A percentile compares a stretch with the other conserved stretches of the same genome.
Conservation (phyloP, 768 basidiomycete genomes). For the Mrakia gelida region DNA sequence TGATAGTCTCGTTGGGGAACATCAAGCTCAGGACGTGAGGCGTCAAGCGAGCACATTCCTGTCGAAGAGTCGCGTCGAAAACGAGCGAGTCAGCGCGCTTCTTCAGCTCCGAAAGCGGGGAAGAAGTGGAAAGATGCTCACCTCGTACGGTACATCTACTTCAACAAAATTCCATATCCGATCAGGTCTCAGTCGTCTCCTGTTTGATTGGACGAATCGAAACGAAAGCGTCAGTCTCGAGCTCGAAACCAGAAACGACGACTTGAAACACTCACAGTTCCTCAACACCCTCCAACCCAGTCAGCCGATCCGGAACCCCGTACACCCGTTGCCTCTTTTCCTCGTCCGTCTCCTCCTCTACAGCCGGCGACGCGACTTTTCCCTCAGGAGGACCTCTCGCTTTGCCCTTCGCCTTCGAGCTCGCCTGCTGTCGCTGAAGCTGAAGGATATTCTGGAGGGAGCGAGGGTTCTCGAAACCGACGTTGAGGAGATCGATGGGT, state of each 20-base stretch:
- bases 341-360: constrained; percentile 12
- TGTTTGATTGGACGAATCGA: not conserved
- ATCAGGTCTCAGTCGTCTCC: constrained; percentile 18
- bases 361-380: not conserved
- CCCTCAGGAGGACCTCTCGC: not conserved
- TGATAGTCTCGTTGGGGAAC: constrained; percentile 43
- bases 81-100: not conserved
- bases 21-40: constrained; percentile 61
- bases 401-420: not conserved
- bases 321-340: constrained; percentile 47
- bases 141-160: constrained; percentile 75
- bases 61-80: not conserved
- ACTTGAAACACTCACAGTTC: constrained; percentile 55
- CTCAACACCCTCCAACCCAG: constrained; percentile 69
- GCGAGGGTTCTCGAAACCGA: constrained; percentile 93
- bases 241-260: not conserved
- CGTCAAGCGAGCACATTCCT: constrained; percentile 63
- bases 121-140: constrained; percentile 39
- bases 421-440: constrained; percentile 44
- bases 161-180: constrained; percentile 51
- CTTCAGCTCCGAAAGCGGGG: too few species aligned
- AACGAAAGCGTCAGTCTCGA: not conserved
- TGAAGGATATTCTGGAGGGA: constrained; percentile 53
- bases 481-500: constrained; percentile 86
- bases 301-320: constrained; percentile 81